A percentile compares a stretch with the other conserved stretches of the same genome.
These are phyloP conservation scores for Lichtheimia ramosa DNA, from an alignment of 371 early-diverging fungal species.

Conservation along the genomic window DNA sequence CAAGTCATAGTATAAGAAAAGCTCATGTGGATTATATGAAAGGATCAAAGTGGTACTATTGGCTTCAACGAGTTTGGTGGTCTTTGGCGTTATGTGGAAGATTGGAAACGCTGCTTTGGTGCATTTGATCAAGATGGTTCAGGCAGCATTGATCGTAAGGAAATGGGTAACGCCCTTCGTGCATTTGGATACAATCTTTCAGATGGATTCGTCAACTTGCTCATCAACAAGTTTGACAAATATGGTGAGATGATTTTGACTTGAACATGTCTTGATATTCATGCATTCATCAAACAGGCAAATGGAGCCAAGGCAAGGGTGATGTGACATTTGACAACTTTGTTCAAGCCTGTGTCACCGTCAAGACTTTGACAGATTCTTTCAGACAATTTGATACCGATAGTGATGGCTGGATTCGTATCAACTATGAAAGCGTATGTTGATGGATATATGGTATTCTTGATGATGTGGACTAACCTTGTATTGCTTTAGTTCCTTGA, in stretches of 20 bases:
- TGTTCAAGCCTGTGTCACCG: slow-evolving; percentile 80
- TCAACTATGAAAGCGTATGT: slow-evolving; percentile 74
- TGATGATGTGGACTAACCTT: not conserved
- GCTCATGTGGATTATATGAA: not conserved
- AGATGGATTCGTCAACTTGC: slow-evolving; percentile 50
- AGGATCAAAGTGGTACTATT: slow-evolving; percentile 65
- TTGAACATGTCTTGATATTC: not conserved
- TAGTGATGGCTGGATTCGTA: slow-evolving; percentile 76
- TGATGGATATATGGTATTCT: not conserved
- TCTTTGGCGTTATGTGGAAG: slow-evolving; percentile 71
- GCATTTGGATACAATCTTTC: slow-evolving; percentile 76
- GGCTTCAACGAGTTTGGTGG: slow-evolving; percentile 80
- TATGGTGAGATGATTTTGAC: slow-evolving; percentile 67
- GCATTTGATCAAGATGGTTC: slow-evolving; percentile 79
- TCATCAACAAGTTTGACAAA: slow-evolving; percentile 74
- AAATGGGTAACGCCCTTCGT: slow-evolving; percentile 73
- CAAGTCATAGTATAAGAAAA: not conserved
- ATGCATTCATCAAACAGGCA: slow-evolving; percentile 1
- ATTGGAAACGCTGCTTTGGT: slow-evolving; percentile 76
- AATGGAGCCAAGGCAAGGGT: slow-evolving; percentile 37
- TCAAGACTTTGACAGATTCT: slow-evolving; percentile 78
- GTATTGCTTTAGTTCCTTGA: slow-evolving; percentile 15
- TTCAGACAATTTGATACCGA: slow-evolving; percentile 78
- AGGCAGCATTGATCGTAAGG: slow-evolving; percentile 72
- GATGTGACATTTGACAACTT: slow-evolving; percentile 85